Evolutionary conservation across 2,329 filamentous ascomycete species (phyloP).

Genomic region (Clarireedia hainanense): DNA sequence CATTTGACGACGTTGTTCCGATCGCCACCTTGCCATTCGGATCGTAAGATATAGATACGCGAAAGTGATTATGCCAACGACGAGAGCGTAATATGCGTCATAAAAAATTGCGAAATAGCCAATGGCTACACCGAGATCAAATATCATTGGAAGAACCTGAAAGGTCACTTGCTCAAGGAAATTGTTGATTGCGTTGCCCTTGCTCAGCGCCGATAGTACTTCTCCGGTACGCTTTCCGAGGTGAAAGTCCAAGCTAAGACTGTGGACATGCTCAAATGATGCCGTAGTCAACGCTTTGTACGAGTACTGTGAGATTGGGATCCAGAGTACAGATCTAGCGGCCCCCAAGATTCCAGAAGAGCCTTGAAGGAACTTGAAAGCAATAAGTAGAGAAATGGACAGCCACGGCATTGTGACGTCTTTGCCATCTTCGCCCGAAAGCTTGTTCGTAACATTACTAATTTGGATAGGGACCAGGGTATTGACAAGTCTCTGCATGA

Average conservation of each 20-base stretch:
- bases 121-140: slow-evolving; percentile 82
- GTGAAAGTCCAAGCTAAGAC: slow-evolving; percentile 91
- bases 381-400: slow-evolving; percentile 67
- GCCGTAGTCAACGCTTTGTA: slow-evolving; percentile 91
- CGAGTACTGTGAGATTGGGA: slow-evolving; percentile 93
- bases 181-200: slow-evolving; percentile 90
- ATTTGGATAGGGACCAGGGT: slow-evolving; percentile 78
- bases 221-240: slow-evolving; percentile 94
- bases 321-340: slow-evolving; percentile 78
- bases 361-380: slow-evolving; percentile 77
- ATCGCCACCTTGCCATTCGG: slow-evolving; percentile 87
- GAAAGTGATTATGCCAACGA: slow-evolving; percentile 85
- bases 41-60: slow-evolving; percentile 96
- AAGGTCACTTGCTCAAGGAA: slow-evolving; percentile 97
- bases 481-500: slow-evolving; percentile 78
- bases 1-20: slow-evolving; percentile 86
- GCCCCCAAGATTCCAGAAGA: slow-evolving; percentile 82
- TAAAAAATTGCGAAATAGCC: slow-evolving; percentile 71
- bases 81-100: slow-evolving; percentile 82
- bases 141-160: slow-evolving; percentile 87
- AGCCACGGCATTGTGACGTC: slow-evolving; percentile 53
- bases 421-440: slow-evolving; percentile 50
- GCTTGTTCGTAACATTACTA: slow-evolving; percentile 67
- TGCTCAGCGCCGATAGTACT: slow-evolving; percentile 89
- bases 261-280: slow-evolving; percentile 95